A percentile compares a stretch with the other conserved stretches of the same genome.
Evolutionary conservation across 345 rosid species (phyloP).

Genomic region (Triadica sebifera): DNA sequence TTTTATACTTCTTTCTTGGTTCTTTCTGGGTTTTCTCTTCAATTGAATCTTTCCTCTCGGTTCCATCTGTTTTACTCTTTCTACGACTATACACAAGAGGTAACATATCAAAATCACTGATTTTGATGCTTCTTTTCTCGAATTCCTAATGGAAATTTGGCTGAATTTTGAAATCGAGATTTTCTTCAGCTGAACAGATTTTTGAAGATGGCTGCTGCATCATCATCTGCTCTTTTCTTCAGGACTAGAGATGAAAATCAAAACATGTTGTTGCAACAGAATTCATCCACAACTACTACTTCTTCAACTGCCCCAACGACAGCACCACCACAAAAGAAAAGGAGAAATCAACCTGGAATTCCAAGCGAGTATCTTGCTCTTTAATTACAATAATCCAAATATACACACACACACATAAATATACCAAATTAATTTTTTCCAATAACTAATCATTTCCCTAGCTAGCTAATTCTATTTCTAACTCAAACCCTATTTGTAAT

Average conservation of each 20-base stretch:
- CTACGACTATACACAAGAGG: neutral
- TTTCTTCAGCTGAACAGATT: neutral
- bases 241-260: constrained; percentile 18
- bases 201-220: constrained; percentile 25
- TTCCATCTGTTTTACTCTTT: constrained; percentile 10
- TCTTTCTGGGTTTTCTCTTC: constrained; percentile 28
- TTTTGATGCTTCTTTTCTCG: neutral
- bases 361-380: constrained; percentile 21
- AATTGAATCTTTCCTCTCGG: constrained; percentile 22
- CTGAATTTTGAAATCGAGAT: constrained; percentile 5
- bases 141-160: neutral
- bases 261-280: constrained; percentile 11
- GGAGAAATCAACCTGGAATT: constrained; percentile 28
- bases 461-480: neutral
- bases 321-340: constrained; percentile 19
- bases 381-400: no score
- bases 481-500: constrained; percentile 1
- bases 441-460: neutral
- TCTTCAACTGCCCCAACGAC: constrained; percentile 14
- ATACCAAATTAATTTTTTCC: no score
- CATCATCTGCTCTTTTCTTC: constrained; percentile 17
- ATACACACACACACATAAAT: no score
- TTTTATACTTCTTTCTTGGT: constrained; percentile 34
- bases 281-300: constrained; percentile 14
- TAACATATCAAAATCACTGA: neutral